phyloP scores from a whole-genome alignment of 2,329 filamentous ascomycete genomes.

The Pseudogymnoascus sp. region DNA sequence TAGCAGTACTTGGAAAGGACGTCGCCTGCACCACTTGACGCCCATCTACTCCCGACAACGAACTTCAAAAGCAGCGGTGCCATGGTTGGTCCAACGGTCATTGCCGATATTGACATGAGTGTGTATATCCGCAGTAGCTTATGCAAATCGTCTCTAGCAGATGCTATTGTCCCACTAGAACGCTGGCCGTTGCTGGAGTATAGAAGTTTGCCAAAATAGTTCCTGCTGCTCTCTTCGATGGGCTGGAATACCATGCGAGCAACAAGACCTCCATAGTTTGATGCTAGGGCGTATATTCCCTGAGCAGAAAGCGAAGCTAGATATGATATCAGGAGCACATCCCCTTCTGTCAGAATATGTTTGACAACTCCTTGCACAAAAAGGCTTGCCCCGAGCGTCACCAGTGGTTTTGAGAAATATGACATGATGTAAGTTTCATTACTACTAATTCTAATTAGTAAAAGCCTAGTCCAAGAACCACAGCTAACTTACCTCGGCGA shows the following conservation, averaged over 20 bases:
- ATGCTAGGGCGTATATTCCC: constrained; percentile 85
- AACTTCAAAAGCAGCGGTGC: constrained; percentile 66
- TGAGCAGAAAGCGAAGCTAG: constrained; percentile 73
- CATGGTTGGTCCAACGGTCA: constrained; percentile 65
- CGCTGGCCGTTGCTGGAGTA: constrained; percentile 27
- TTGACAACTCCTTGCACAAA: constrained; percentile 86
- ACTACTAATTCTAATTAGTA: constrained; percentile 14
- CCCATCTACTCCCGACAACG: constrained; percentile 72
- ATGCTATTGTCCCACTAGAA: constrained; percentile 28
- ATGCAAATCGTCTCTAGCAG: constrained; percentile 46
- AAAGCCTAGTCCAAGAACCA: neutral
- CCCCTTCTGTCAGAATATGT: constrained; percentile 88
- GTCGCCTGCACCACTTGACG: constrained; percentile 59
- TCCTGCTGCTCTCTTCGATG: constrained; percentile 86
- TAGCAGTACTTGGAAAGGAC: constrained; percentile 79
- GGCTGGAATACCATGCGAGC: constrained; percentile 90
- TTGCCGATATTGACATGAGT: constrained; percentile 61
- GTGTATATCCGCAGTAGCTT: constrained; percentile 65
- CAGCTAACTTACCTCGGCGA: constrained; percentile 21
- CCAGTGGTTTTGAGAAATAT: constrained; percentile 59
- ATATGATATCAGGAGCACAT: constrained; percentile 76
- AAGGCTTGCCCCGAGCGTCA: constrained; percentile 70
- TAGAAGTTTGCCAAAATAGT: constrained; percentile 78
- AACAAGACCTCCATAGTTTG: constrained; percentile 86
- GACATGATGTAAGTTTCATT: constrained; percentile 19